phyloP scores from a whole-genome alignment of 805 yeast genomes.

The Martiniozyma abietophila region DNA sequence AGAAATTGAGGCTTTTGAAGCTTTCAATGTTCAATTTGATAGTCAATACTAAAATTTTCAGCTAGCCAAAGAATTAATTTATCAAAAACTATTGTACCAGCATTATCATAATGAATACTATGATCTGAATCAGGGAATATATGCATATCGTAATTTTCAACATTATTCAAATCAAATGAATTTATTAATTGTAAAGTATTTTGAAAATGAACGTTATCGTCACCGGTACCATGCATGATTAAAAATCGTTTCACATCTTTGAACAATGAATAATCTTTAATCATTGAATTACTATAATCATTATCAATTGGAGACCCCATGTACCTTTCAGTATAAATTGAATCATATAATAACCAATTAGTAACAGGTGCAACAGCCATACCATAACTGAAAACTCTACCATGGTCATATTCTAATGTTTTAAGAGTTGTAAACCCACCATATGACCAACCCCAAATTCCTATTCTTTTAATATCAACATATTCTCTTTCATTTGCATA shows the following conservation, averaged over 20 bases:
- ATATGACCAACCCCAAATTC: slow-evolving; percentile 86
- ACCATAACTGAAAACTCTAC: slow-evolving; percentile 60
- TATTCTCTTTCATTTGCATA: slow-evolving; percentile 38
- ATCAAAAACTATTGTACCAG: slow-evolving; percentile 62
- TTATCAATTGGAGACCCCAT: slow-evolving; percentile 50
- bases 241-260: slow-evolving; percentile 45
- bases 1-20: slow-evolving; percentile 1
- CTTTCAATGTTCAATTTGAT: too few relatives aligned
- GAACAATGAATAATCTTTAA: slow-evolving; percentile 35
- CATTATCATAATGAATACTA: slow-evolving; percentile 70
- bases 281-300: slow-evolving; percentile 41
- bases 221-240: slow-evolving; percentile 76
- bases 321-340: slow-evolving; percentile 72
- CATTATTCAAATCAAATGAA: slow-evolving; percentile 36
- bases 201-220: slow-evolving; percentile 76
- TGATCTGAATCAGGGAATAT: slow-evolving; percentile 94
- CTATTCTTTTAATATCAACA: slow-evolving; percentile 46
- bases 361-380: slow-evolving; percentile 85
- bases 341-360: slow-evolving; percentile 65
- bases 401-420: slow-evolving; percentile 58
- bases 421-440: slow-evolving; percentile 75
- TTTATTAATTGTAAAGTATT: slow-evolving; percentile 58
- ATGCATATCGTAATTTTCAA: slow-evolving; percentile 78
- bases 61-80: slow-evolving; percentile 61
- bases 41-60: slow-evolving; percentile 44